phyloP scores from a whole-genome alignment of 2,329 filamentous ascomycete species.

The Scolecobasidium constrictum region DNA sequence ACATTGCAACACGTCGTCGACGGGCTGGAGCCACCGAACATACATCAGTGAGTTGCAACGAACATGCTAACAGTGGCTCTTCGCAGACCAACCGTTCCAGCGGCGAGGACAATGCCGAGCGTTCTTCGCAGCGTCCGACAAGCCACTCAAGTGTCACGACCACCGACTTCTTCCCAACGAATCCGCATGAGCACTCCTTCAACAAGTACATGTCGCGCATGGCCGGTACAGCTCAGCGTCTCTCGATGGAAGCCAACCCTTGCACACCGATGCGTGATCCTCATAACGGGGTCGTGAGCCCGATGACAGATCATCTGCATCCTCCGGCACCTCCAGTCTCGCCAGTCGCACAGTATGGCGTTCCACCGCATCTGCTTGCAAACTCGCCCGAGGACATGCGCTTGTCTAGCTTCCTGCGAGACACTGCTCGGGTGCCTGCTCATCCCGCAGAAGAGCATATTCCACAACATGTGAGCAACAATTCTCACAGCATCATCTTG shows the following conservation, averaged over 20 bases:
- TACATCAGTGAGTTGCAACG: too few species aligned
- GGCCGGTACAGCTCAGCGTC: slow-evolving; percentile 9
- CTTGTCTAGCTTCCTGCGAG: slow-evolving; percentile 5
- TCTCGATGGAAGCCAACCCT: slow-evolving; percentile 3
- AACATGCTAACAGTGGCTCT: not conserved
- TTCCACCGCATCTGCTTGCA: slow-evolving; percentile 1
- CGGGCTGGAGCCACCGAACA: too few species aligned
- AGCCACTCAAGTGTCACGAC: slow-evolving; percentile 29
- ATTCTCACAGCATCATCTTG: not conserved
- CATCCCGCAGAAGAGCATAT: not conserved
- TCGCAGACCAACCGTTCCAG: not conserved
- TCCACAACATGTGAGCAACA: not conserved
- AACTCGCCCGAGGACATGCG: slow-evolving; percentile 2
- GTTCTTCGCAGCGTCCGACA: slow-evolving; percentile 19
- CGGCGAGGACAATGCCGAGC: slow-evolving; percentile 10
- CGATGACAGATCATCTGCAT: slow-evolving; percentile 6
- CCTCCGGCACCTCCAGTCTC: not conserved
- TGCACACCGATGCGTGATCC: slow-evolving; percentile 3
- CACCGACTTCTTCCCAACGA: slow-evolving; percentile 29
- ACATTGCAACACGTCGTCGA: too few species aligned
- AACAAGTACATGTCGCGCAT: slow-evolving; percentile 12
- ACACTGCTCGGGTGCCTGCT: not conserved
- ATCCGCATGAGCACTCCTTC: slow-evolving; percentile 27
- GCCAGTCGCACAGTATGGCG: not conserved
- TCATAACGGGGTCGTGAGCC: slow-evolving; percentile 2